Evolutionary conservation across 2,329 filamentous ascomycete species (phyloP).

Genomic region (Macroventuria anomochaeta): DNA sequence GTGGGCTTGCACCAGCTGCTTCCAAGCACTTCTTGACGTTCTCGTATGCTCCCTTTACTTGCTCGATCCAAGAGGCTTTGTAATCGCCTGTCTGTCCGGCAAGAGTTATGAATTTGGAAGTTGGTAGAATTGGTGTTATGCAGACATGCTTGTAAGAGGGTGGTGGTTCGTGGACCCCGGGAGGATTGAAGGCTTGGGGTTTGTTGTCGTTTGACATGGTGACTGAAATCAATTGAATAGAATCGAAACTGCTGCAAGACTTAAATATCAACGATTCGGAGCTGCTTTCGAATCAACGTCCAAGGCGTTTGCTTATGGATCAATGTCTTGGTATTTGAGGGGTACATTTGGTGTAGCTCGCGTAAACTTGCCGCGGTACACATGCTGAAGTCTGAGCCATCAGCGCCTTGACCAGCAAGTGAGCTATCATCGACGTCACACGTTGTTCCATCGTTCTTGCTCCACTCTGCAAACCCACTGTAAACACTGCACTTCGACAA

Average conservation of each 20-base stretch:
- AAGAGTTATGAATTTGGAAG: conserved; percentile 41
- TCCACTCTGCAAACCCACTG: not conserved
- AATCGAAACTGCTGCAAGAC: not conserved
- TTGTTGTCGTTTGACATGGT: conserved; percentile 29
- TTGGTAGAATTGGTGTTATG: conserved; percentile 39
- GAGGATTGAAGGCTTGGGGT: conserved; percentile 41
- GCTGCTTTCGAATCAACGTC: not conserved
- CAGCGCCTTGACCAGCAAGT: conserved; percentile 5
- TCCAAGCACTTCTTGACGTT: conserved; percentile 35
- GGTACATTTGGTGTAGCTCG: conserved; percentile 6
- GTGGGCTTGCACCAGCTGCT: conserved; percentile 41
- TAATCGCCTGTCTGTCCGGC: conserved; percentile 42
- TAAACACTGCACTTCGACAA: not conserved
- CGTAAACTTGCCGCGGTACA: conserved; percentile 7
- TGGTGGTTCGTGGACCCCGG: conserved; percentile 33
- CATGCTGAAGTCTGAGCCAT: not conserved
- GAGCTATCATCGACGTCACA: conserved; percentile 13
- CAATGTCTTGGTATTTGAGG: conserved; percentile 12
- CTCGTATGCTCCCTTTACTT: conserved; percentile 40
- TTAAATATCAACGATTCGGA: not conserved
- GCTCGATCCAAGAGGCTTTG: conserved; percentile 27
- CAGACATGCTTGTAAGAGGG: conserved; percentile 42
- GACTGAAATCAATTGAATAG: not conserved
- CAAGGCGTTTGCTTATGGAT: not conserved
- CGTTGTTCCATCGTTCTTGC: not conserved